Percentiles rank a stretch among this genome's conserved stretches.
Evolutionary conservation across 768 basidiomycete species (phyloP).

Genomic region (Lepiota brunneoincarnata): DNA sequence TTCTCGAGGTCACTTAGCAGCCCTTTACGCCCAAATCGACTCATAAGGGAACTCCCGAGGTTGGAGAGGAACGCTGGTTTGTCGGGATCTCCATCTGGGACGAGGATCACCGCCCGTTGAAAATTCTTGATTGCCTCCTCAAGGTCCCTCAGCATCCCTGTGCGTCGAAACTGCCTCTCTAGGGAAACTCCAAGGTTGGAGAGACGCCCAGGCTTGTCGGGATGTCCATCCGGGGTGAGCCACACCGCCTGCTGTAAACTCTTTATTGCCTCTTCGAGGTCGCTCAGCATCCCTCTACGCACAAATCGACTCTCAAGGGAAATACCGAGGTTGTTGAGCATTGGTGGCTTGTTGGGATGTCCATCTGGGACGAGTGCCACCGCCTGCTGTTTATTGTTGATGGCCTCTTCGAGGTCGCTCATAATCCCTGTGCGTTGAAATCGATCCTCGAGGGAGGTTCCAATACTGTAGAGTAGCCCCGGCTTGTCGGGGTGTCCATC

Average conservation of each 20-base stretch:
- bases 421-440: neutral
- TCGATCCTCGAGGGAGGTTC: neutral
- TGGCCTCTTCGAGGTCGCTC: neutral
- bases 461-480: neutral
- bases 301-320: neutral
- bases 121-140: constrained; percentile 1
- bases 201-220: neutral
- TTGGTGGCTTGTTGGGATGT: neutral
- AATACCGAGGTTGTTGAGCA: neutral
- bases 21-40: too few relatives aligned
- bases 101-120: neutral
- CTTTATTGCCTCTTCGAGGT: neutral
- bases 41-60: too few relatives aligned
- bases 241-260: neutral
- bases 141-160: neutral
- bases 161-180: neutral
- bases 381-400: neutral
- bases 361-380: neutral
- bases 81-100: neutral
- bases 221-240: neutral
- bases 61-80: too few relatives aligned
- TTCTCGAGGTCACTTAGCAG: too few relatives aligned
- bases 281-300: neutral
- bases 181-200: neutral
- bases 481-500: neutral